Conservation (phyloP, 225 moss, liverwort and hornwort species). For the Bryum argenteum region DNA sequence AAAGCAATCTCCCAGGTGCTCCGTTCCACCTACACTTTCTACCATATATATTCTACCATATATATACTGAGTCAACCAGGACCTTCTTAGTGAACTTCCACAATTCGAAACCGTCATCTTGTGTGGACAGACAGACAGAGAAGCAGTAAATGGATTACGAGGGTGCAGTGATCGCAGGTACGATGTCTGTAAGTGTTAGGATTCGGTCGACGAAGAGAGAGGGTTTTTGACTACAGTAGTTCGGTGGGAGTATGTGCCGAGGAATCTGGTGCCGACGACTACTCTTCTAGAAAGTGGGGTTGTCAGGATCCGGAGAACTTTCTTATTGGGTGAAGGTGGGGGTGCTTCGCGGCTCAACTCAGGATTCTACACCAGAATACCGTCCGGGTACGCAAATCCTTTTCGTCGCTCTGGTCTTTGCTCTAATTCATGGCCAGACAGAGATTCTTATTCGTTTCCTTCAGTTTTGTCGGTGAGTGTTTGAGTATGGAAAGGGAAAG, state of each 20-base stretch:
- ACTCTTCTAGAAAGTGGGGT: neutral
- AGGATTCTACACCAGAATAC: too few relatives aligned
- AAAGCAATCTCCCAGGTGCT: too few relatives aligned
- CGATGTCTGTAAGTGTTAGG: too few relatives aligned
- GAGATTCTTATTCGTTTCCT: neutral
- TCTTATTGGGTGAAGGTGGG: constrained; percentile 18
- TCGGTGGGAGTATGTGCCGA: neutral
- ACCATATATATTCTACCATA: too few relatives aligned
- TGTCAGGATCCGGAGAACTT: neutral
- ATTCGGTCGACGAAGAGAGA: neutral
- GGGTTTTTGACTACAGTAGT: constrained; percentile 3
- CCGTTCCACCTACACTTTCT: too few relatives aligned
- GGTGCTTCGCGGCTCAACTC: neutral
- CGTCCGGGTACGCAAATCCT: constrained; percentile 15
- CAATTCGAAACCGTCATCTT: too few relatives aligned
- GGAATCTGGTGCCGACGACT: neutral
- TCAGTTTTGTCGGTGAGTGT: neutral
- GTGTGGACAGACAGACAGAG: too few relatives aligned
- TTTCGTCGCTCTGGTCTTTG: neutral
- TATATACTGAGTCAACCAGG: too few relatives aligned
- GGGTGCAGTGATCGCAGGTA: too few relatives aligned
- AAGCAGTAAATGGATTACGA: too few relatives aligned
- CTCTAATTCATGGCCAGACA: neutral
- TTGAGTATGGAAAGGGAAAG: too few relatives aligned
- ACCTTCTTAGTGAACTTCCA: too few relatives aligned